Percentiles rank a stretch among this genome's conserved stretches.
phyloP scores from a whole-genome alignment of 1,284 basidiomycete genomes.

The Cutaneotrichosporon mucoides region DNA sequence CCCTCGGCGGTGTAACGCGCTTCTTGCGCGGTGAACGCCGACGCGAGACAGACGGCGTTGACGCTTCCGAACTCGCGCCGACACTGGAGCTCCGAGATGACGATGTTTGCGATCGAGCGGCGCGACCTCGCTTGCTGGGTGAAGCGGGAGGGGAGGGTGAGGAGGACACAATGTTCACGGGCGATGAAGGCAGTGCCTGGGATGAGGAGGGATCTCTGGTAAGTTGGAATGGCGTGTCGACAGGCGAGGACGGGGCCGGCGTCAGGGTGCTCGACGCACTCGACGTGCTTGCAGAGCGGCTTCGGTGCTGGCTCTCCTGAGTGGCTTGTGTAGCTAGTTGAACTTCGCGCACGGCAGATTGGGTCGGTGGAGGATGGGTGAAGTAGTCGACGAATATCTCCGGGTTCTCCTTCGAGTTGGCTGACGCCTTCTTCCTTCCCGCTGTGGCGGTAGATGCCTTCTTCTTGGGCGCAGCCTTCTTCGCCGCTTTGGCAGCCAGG shows the following conservation, averaged over 20 bases:
- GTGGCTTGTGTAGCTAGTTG: background rate
- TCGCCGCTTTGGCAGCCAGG: conserved; percentile 18
- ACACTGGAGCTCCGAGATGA: background rate
- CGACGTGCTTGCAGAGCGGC: too few relatives aligned
- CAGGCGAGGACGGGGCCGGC: background rate
- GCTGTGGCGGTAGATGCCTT: background rate
- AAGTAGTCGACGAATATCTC: conserved; percentile 1
- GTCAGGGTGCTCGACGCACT: background rate
- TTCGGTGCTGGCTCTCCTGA: too few relatives aligned
- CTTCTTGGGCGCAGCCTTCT: background rate
- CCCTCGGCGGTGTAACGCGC: background rate
- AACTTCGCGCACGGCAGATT: background rate
- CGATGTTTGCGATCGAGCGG: background rate
- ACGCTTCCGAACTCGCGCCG: background rate
- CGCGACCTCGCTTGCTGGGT: conserved; percentile 6
- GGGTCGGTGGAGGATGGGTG: background rate
- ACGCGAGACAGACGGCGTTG: background rate
- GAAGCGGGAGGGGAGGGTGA: background rate
- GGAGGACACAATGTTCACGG: conserved; percentile 22
- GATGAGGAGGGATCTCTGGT: conserved; percentile 16
- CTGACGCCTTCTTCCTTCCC: background rate
- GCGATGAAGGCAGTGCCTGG: background rate
- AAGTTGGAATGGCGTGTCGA: conserved; percentile 14
- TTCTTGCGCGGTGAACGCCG: background rate
- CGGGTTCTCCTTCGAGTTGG: background rate